Base-by-base conservation (phyloP, 495 filamentous ascomycete species). In the Hyphodiscus hymeniophilus region DNA sequence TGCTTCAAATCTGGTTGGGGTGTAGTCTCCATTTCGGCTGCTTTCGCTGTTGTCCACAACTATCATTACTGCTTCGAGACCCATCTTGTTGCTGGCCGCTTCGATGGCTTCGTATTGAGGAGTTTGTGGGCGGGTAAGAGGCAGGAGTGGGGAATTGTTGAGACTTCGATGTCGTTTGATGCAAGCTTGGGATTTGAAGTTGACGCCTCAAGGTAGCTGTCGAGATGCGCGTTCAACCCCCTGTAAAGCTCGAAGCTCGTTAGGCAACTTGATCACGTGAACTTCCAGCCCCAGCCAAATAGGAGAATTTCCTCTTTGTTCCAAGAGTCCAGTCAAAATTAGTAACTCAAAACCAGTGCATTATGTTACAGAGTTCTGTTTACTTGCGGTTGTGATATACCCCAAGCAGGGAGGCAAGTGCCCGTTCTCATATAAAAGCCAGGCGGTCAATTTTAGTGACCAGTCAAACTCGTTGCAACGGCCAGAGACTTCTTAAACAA, bases 41-140 rank as follows among this genome's bases (percentile, higher is more conserved):
- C 83, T 89, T 73, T 99, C 92, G 73, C 87, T 94, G 71, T 97
- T 99, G 75, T 99, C 92, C 58, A 97, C 87, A 55, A 81, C 68
- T 43, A 81, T 66, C 75, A 81, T 79, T n/a, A 77, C 77, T 63
- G 77, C 77, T 66, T 80, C 77, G 62, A 79, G 71, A 60, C 62
- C 68, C 77, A 81, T 81, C 60, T 70, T 68, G 38, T 16, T 35
- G 17, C 16, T 39, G 32, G 45, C 44, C 49, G 52, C 47, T 34
- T 20, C 6, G 55, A 56, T 49, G 50, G 31, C 39, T 56, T 54
- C 11, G 18, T 26, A 13, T 45, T 17, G 17, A 2, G 6, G 34
- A 45, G 13, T 30, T 40, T 12, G 23, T 24, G 17, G 38, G 38
- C 2, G 22, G 38, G 18, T 17, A 17, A 26, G 26, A n/a, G 22